A percentile compares a stretch with the other conserved stretches of the same genome.
Conservation (phyloP, 345 rosid genomes). For the Gossypium sturtianum region DNA sequence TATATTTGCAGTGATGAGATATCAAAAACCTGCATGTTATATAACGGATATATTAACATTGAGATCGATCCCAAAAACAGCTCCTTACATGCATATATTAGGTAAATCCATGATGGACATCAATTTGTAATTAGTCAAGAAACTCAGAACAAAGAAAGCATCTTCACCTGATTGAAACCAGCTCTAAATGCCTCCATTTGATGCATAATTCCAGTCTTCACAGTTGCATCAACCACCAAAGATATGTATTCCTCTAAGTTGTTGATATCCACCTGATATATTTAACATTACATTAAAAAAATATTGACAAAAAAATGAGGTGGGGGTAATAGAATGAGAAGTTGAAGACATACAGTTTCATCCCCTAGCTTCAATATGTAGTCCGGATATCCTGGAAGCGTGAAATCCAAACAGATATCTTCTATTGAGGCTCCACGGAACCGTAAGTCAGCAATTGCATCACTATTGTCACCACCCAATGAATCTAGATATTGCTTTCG, state of each 20-base stretch:
- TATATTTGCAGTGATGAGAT: constrained; percentile 87
- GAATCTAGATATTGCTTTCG: constrained; percentile 74
- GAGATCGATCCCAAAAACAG: not conserved
- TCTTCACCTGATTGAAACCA: constrained; percentile 90
- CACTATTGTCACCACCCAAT: constrained; percentile 26
- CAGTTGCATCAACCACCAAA: constrained; percentile 86
- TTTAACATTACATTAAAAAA: not conserved
- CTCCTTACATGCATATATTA: not conserved
- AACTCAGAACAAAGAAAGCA: not conserved
- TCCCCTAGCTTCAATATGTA: constrained; percentile 73
- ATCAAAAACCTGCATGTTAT: constrained; percentile 74
- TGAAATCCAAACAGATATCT: constrained; percentile 87
- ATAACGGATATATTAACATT: not conserved
- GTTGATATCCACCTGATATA: constrained; percentile 62
- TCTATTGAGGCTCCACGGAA: constrained; percentile 64
- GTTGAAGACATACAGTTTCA: constrained; percentile 47
- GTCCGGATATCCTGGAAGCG: constrained; percentile 94
- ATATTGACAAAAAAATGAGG: not conserved
- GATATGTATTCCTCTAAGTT: constrained; percentile 84
- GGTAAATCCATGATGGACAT: not conserved
- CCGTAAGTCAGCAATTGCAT: constrained; percentile 35
- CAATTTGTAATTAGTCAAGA: not conserved
- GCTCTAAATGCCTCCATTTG: constrained; percentile 92
- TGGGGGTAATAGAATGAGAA: not conserved
- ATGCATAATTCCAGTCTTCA: constrained; percentile 70